A percentile compares a stretch with the other conserved stretches of the same genome.
phyloP scores from a whole-genome alignment of 2,329 filamentous ascomycete genomes.

The Penicillium sp. region DNA sequence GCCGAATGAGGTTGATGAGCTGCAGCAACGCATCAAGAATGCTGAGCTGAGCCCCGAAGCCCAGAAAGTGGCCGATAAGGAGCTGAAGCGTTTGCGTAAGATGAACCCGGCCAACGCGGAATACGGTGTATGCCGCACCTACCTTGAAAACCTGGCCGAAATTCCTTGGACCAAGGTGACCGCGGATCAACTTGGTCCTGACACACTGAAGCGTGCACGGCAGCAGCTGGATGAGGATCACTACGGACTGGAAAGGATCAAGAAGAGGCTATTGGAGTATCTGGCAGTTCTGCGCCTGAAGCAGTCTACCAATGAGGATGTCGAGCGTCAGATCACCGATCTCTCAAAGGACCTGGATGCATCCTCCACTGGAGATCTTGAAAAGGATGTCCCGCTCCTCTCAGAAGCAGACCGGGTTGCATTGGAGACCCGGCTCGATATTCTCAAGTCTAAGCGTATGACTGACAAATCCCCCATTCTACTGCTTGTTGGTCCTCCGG shows the following conservation, averaged over 20 bases:
- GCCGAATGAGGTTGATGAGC: slow-evolving; percentile 84
- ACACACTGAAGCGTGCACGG: slow-evolving; percentile 77
- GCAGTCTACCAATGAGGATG: slow-evolving; percentile 81
- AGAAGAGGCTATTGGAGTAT: slow-evolving; percentile 94
- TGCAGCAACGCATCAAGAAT: slow-evolving; percentile 83
- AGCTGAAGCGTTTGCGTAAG: slow-evolving; percentile 85
- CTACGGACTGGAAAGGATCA: slow-evolving; percentile 94
- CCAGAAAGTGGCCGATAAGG: slow-evolving; percentile 85
- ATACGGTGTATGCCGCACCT: slow-evolving; percentile 90
- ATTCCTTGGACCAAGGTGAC: slow-evolving; percentile 89
- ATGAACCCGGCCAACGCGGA: slow-evolving; percentile 97
- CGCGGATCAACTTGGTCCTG: slow-evolving; percentile 80
- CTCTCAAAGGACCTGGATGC: slow-evolving; percentile 53
- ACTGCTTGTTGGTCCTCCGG: slow-evolving; percentile 88
- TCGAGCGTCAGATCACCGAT: slow-evolving; percentile 73
- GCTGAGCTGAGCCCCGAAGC: slow-evolving; percentile 83
- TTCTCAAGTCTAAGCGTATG: slow-evolving; percentile 80
- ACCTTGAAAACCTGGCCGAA: slow-evolving; percentile 89
- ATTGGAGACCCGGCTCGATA: slow-evolving; percentile 68
- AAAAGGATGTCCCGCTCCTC: slow-evolving; percentile 60
- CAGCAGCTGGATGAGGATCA: slow-evolving; percentile 95
- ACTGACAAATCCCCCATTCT: slow-evolving; percentile 95
- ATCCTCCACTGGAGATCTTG: slow-evolving; percentile 48
- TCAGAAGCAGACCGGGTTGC: slow-evolving; percentile 51
- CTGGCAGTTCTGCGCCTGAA: slow-evolving; percentile 95